A percentile compares a stretch with the other conserved stretches of the same genome.
phyloP scores from a whole-genome alignment of 1,139 yeast species.

The Yamadazyma mexicana region DNA sequence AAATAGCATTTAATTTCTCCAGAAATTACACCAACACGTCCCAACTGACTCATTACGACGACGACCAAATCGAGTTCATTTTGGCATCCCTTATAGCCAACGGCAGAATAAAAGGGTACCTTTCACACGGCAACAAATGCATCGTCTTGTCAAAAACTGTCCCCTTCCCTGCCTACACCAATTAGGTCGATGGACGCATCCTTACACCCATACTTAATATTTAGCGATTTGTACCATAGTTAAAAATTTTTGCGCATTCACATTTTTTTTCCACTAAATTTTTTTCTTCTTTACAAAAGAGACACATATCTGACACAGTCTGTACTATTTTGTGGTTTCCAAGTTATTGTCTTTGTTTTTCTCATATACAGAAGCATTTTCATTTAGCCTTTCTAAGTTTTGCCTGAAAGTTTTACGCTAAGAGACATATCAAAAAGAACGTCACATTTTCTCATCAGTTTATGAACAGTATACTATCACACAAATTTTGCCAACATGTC shows the following conservation, averaged over 20 bases:
- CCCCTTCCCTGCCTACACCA: slow-evolving; percentile 57
- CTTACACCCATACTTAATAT: background rate
- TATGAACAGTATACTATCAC: slow-evolving; percentile 10
- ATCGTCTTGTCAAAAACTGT: slow-evolving; percentile 74
- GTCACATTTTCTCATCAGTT: slow-evolving; percentile 1
- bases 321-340: too few species aligned
- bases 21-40: slow-evolving; percentile 11
- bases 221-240: too few species aligned
- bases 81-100: slow-evolving; percentile 65
- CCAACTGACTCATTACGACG: slow-evolving; percentile 4
- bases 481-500: slow-evolving; percentile 55
- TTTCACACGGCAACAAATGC: slow-evolving; percentile 73
- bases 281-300: background rate
- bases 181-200: background rate
- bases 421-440: background rate
- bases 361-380: too few species aligned
- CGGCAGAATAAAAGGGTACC: slow-evolving; percentile 75
- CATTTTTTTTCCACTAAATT: background rate
- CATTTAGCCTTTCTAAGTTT: background rate
- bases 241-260: slow-evolving; percentile 2
- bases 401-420: background rate
- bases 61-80: slow-evolving; percentile 67
- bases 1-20: slow-evolving; percentile 47
- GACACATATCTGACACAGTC: too few species aligned
- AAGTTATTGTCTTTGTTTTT: too few species aligned